Conservation (phyloP, 1,139 yeast species). For the Entelexis sorbosivorans region DNA sequence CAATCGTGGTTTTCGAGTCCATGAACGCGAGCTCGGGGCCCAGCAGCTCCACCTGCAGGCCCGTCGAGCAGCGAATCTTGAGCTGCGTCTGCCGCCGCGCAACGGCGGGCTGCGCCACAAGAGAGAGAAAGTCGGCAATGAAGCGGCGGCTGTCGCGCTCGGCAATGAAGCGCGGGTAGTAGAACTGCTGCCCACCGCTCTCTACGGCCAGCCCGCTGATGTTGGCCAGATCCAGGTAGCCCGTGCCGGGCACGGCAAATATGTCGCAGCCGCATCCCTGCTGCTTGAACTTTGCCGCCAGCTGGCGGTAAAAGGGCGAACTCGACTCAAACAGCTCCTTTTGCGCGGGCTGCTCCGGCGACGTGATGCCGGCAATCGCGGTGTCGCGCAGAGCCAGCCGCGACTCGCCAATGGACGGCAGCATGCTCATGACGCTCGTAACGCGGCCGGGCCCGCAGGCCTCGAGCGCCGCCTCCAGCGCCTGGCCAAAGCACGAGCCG, state of each 20-base stretch:
- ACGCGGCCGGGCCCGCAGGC: constrained; percentile 70
- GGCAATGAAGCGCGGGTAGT: constrained; percentile 57
- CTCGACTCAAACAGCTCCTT: constrained; percentile 53
- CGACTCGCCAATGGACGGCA: constrained; percentile 85
- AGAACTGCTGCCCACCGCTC: constrained; percentile 61
- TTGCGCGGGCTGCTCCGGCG: constrained; percentile 23
- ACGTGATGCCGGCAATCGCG: constrained; percentile 13
- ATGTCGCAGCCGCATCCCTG: constrained; percentile 67
- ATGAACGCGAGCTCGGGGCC: constrained; percentile 37
- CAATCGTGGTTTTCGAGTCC: constrained; percentile 53
- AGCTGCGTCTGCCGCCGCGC: constrained; percentile 79
- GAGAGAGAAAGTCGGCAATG: constrained; percentile 40
- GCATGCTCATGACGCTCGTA: constrained; percentile 50
- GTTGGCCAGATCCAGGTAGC: constrained; percentile 64
- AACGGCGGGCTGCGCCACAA: constrained; percentile 24
- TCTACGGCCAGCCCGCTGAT: constrained; percentile 53
- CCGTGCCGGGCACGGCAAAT: constrained; percentile 49
- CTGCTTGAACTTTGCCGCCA: constrained; percentile 48
- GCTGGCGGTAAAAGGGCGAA: constrained; percentile 48
- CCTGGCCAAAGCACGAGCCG: constrained; percentile 74
- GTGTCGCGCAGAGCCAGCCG: constrained; percentile 46
- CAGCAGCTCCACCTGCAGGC: constrained; percentile 72
- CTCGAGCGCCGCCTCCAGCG: constrained; percentile 45
- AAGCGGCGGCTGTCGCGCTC: constrained; percentile 63
- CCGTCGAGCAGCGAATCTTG: constrained; percentile 79